Conservation (phyloP, 106 monocot species). For the Vanilla planifolia region DNA sequence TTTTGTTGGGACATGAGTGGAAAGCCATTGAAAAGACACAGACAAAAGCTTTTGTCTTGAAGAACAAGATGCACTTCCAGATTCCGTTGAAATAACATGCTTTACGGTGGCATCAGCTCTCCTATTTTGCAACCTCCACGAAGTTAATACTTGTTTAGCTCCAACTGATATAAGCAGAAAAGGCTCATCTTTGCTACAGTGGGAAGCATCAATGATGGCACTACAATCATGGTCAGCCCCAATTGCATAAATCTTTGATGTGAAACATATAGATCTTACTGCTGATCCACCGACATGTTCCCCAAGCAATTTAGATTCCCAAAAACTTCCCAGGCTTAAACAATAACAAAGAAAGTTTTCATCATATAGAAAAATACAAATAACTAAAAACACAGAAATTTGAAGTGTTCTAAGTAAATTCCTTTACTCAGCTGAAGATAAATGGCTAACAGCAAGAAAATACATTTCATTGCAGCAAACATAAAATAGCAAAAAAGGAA, state of each 20-base stretch:
- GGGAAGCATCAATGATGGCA: slow-evolving; percentile 15
- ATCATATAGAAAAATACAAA: neutral
- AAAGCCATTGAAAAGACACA: slow-evolving; percentile 80
- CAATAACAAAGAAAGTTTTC: neutral
- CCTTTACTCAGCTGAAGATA: slow-evolving; percentile 1
- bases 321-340: slow-evolving; percentile 38
- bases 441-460: neutral
- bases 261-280: slow-evolving; percentile 78
- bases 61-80: slow-evolving; percentile 5
- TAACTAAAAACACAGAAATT: neutral
- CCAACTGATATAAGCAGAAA: slow-evolving; percentile 81
- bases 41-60: slow-evolving; percentile 14
- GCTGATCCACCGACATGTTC: slow-evolving; percentile 98
- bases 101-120: slow-evolving; percentile 2
- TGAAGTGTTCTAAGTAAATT: neutral
- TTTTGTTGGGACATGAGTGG: slow-evolving; percentile 68
- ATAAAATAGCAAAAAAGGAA: neutral
- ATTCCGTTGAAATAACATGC: slow-evolving; percentile 5
- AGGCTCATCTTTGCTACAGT: slow-evolving; percentile 15
- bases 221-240: slow-evolving; percentile 16
- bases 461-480: neutral
- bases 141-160: slow-evolving; percentile 91
- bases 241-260: slow-evolving; percentile 34
- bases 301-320: slow-evolving; percentile 67
- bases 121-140: slow-evolving; percentile 62